phyloP scores from a whole-genome alignment of 2,329 filamentous ascomycete species.

The Sporothrix humicola region DNA sequence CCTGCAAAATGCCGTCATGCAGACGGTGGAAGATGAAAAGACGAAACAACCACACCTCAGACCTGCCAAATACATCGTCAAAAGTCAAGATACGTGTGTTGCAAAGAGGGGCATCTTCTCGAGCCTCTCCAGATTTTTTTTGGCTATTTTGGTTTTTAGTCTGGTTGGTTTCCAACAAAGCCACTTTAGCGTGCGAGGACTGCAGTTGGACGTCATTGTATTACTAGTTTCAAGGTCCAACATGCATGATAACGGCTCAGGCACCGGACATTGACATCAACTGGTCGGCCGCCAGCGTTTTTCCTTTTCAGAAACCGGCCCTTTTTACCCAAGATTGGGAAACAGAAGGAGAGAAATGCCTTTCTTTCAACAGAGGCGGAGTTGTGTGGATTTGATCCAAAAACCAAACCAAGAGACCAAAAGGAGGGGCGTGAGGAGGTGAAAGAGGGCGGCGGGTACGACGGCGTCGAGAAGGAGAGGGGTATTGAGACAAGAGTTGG shows the following conservation, averaged over 20 bases:
- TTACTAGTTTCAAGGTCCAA: not conserved
- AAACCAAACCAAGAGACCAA: no score
- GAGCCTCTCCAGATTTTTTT: not conserved
- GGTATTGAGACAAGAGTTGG: constrained; percentile 19
- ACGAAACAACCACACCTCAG: not conserved
- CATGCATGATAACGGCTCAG: not conserved
- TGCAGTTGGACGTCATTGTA: constrained; percentile 2
- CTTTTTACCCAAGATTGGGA: constrained; percentile 17
- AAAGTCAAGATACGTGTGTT: no score
- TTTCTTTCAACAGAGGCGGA: not conserved
- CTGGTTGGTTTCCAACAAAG: not conserved
- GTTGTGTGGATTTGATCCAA: not conserved
- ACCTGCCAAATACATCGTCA: not conserved
- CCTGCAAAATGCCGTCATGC: constrained; percentile 10
- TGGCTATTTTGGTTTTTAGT: no score
- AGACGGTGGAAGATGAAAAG: not conserved
- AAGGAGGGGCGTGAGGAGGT: constrained; percentile 15
- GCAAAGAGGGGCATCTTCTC: not conserved
- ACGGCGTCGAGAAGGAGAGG: constrained; percentile 4
- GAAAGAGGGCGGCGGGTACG: constrained; percentile 15
- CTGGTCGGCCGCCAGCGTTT: constrained; percentile 1
- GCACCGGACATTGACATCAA: not conserved
- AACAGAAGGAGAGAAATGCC: not conserved
- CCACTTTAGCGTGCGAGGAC: not conserved
- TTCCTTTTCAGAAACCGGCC: not conserved